Evolutionary conservation across 306 rosid genomes (phyloP).

Genomic region (Casuarina equisetifolia): DNA sequence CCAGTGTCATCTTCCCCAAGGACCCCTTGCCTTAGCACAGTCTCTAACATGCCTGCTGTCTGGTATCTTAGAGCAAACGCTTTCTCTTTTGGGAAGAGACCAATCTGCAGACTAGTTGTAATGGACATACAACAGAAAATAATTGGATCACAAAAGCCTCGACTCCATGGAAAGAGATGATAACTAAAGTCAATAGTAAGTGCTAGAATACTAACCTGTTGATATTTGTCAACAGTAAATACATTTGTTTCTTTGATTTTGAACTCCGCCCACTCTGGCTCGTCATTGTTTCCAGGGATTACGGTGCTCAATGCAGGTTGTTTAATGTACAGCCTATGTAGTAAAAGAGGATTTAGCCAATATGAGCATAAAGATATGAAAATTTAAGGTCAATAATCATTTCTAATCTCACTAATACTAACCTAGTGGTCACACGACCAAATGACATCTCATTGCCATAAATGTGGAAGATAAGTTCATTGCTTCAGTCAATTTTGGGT

Average conservation of each 20-base stretch:
- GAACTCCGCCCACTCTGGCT: constrained; percentile 90
- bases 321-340: constrained; percentile 70
- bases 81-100: constrained; percentile 80
- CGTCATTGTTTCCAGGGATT: constrained; percentile 47
- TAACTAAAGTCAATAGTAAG: constrained; percentile 7
- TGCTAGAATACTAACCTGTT: constrained; percentile 65
- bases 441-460: not conserved
- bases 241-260: constrained; percentile 92
- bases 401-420: not conserved
- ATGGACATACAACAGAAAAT: constrained; percentile 61
- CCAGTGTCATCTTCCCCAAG: constrained; percentile 97
- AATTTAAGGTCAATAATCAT: not conserved
- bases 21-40: constrained; percentile 82
- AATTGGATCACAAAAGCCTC: constrained; percentile 31
- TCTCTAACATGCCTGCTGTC: constrained; percentile 94
- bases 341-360: constrained; percentile 15
- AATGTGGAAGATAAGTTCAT: not conserved
- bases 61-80: constrained; percentile 94
- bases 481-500: not conserved
- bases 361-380: not conserved
- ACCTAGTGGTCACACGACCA: not conserved
- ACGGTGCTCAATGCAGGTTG: constrained; percentile 72
- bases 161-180: constrained; percentile 1
- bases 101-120: constrained; percentile 89
- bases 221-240: constrained; percentile 93